phyloP scores from a whole-genome alignment of 2,329 filamentous ascomycete species.

The Colletotrichum karsti region DNA sequence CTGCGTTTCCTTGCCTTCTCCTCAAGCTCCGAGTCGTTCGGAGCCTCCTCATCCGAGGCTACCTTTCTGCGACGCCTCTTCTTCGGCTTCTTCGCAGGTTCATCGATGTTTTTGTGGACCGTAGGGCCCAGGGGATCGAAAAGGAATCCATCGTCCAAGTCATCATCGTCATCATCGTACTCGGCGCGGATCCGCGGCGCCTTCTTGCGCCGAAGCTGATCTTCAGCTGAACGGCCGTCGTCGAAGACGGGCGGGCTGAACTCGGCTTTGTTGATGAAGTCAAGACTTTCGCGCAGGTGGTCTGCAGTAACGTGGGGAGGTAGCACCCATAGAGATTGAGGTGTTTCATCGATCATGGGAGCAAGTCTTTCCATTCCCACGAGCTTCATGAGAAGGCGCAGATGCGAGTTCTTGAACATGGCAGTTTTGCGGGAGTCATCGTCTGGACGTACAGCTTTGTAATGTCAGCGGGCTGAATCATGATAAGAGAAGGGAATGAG shows the following conservation, averaged over 20 bases:
- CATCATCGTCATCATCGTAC: slow-evolving; percentile 71
- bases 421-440: slow-evolving; percentile 73
- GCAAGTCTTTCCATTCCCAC: slow-evolving; percentile 72
- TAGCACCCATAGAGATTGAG: slow-evolving; percentile 81
- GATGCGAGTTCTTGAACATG: slow-evolving; percentile 88
- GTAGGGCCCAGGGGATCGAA: slow-evolving; percentile 78
- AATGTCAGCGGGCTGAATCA: slow-evolving; percentile 37
- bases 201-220: slow-evolving; percentile 80
- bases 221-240: slow-evolving; percentile 76
- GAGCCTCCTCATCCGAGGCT: slow-evolving; percentile 51
- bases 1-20: slow-evolving; percentile 69
- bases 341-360: slow-evolving; percentile 70
- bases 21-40: slow-evolving; percentile 71
- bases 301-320: slow-evolving; percentile 71
- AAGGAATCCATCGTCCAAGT: slow-evolving; percentile 61
- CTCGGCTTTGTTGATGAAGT: slow-evolving; percentile 79
- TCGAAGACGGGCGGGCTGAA: slow-evolving; percentile 82
- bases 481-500: slow-evolving; percentile 16
- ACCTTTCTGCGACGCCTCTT: slow-evolving; percentile 57
- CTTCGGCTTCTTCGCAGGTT: slow-evolving; percentile 43
- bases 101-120: slow-evolving; percentile 59
- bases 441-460: slow-evolving; percentile 67
- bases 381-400: slow-evolving; percentile 84
- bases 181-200: slow-evolving; percentile 63
- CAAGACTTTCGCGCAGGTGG: slow-evolving; percentile 73